Base-by-base conservation (phyloP, 2,329 filamentous ascomycete genomes). In the Hyphodiscus sp. region DNA sequence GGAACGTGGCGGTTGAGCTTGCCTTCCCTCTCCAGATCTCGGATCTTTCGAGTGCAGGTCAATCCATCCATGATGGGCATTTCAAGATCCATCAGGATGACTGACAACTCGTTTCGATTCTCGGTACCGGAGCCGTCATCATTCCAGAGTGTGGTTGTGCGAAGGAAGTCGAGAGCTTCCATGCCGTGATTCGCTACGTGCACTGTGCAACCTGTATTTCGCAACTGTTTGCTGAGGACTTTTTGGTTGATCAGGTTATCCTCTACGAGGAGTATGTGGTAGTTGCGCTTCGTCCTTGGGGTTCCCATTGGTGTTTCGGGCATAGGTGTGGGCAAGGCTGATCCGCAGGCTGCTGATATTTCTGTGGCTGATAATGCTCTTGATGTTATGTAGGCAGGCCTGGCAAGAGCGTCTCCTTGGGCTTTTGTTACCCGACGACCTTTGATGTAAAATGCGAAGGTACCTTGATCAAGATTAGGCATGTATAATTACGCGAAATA, bases 191-290 rank as follows among this genome's bases (percentile, higher is more conserved):
- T 85, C 13, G 82, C 82, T 3, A 85, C 80, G 54, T 77, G 75
- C 0, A 80, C 82, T 43, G 75, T 77, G 61, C 81, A 83, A 4
- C 81, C 82, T 29, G 75, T 75, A 50, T 77, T 78, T 18, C 73
- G 73, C 15, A 86, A 72, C 61, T 84, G 81, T 29, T 79, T 77
- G 58, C 80, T 76, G n/a, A 85, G 70, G 2, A 85, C 81, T 58
- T 78, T 80, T 62, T 85, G 82, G 61, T 85, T 86, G 46, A 86
- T 80, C 23, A 85, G 69, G 56, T 86, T 85, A 63, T 85, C 82
- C 63, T 86, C 82, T 4, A 85, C 82, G 10, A 85, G 81, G 29
- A 86, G 72, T 7, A 86, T 76, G 33, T 64, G 54, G 30, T 61
- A 61, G 9, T 51, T 45, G 2, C 30, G 33, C 33, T 6, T 38